phyloP scores from a whole-genome alignment of 1,284 basidiomycete genomes.

The Gomphus bonarii region DNA sequence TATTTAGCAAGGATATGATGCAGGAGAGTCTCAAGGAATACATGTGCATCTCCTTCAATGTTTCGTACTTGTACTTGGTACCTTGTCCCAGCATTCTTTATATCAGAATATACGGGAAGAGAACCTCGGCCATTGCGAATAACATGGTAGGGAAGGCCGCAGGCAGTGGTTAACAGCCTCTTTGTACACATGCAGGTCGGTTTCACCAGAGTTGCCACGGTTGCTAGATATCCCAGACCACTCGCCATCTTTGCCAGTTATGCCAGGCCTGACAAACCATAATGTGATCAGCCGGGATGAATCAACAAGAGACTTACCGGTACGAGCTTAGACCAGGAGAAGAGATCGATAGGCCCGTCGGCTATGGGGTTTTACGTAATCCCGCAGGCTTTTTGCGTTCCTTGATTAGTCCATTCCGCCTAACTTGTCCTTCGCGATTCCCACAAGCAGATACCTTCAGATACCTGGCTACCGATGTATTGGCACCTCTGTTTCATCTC shows the following conservation, averaged over 20 bases:
- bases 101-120: constrained; percentile 63
- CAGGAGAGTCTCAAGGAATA: constrained; percentile 19
- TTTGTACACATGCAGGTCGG: background rate
- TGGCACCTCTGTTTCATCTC: background rate
- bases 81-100: constrained; percentile 51
- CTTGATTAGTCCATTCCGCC: background rate
- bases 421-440: background rate
- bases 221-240: background rate
- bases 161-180: background rate
- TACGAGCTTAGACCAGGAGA: too few species aligned
- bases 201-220: background rate
- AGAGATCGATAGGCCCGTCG: background rate
- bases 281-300: background rate
- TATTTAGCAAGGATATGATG: background rate
- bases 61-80: constrained; percentile 38
- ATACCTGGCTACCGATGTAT: background rate
- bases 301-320: too few species aligned
- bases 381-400: background rate
- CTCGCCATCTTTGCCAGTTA: too few species aligned
- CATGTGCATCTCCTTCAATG: constrained; percentile 34
- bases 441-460: background rate
- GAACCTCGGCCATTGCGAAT: constrained; percentile 52
- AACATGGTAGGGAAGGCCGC: constrained; percentile 40
- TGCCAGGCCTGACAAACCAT: too few species aligned
- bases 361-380: background rate